Conservation (phyloP, 2,329 filamentous ascomycete species). For the Colletotrichum incanum region DNA sequence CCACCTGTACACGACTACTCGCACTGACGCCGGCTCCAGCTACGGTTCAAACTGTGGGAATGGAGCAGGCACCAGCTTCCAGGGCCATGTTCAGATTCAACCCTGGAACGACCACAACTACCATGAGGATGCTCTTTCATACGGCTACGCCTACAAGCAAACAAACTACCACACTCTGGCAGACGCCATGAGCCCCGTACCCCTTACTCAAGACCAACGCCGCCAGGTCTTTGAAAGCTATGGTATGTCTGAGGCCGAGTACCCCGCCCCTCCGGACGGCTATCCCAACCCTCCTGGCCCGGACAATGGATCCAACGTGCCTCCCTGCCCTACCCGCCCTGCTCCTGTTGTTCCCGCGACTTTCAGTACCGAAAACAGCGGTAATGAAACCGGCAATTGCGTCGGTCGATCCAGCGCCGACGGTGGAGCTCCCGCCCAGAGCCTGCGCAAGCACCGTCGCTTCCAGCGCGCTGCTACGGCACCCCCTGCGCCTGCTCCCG, state of each 20-base stretch:
- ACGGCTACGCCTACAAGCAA: slow-evolving; percentile 32
- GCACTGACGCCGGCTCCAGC: neutral
- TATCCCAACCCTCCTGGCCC: slow-evolving; percentile 32
- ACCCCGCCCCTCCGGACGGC: slow-evolving; percentile 24
- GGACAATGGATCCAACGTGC: slow-evolving; percentile 6
- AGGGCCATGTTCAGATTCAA: neutral
- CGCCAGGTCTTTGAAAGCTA: slow-evolving; percentile 16
- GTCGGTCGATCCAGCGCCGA: no score
- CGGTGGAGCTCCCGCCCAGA: slow-evolving; percentile 7
- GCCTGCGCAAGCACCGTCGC: slow-evolving; percentile 34
- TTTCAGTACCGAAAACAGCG: neutral
- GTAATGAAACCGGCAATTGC: neutral
- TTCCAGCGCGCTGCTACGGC: slow-evolving; percentile 37
- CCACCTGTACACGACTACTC: slow-evolving; percentile 1
- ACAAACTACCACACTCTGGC: slow-evolving; percentile 20
- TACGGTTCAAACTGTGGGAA: neutral
- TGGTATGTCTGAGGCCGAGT: slow-evolving; percentile 33
- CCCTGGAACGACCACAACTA: slow-evolving; percentile 28
- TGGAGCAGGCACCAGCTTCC: neutral
- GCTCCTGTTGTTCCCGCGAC: slow-evolving; percentile 3
- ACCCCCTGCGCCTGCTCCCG: slow-evolving; percentile 17
- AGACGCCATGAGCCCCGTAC: slow-evolving; percentile 17
- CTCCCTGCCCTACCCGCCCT: slow-evolving; percentile 32
- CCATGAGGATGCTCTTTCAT: slow-evolving; percentile 32
- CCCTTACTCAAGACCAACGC: slow-evolving; percentile 29